phyloP scores from a whole-genome alignment of 352 stramenopile genomes.

The Phytophthora aleatoria region DNA sequence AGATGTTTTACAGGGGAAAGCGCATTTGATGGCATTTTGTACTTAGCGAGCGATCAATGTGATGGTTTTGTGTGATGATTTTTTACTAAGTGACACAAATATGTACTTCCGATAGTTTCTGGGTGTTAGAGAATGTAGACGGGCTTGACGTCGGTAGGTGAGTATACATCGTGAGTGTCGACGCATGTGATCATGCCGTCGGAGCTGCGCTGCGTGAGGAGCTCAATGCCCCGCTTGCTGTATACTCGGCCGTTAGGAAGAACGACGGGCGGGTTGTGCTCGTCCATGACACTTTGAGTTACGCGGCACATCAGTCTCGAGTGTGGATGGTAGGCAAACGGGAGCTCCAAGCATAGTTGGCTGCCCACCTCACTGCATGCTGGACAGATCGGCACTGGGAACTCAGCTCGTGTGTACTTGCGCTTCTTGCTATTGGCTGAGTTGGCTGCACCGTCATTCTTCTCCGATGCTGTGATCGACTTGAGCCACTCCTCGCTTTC shows the following conservation, averaged over 20 bases:
- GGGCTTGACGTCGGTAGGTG: constrained; percentile 62
- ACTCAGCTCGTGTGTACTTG: constrained; percentile 32
- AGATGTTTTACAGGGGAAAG: constrained; percentile 11
- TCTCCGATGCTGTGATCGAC: constrained; percentile 38
- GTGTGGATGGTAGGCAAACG: constrained; percentile 84
- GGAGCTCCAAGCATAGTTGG: constrained; percentile 55
- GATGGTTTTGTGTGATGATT: constrained; percentile 11
- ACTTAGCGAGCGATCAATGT: constrained; percentile 18
- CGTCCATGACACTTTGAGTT: constrained; percentile 82
- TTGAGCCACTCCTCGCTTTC: constrained; percentile 38
- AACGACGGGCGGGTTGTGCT: constrained; percentile 82
- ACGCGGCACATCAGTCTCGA: constrained; percentile 83
- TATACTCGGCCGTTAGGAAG: constrained; percentile 87
- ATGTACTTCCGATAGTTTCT: constrained; percentile 6
- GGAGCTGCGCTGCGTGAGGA: constrained; percentile 48
- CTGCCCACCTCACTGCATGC: constrained; percentile 77
- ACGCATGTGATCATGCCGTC: constrained; percentile 73
- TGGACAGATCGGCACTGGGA: constrained; percentile 62
- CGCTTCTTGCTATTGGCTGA: constrained; percentile 31
- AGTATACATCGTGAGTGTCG: constrained; percentile 73
- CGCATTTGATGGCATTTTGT: constrained; percentile 27
- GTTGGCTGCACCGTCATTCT: constrained; percentile 25
- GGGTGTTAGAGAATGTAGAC: constrained; percentile 76
- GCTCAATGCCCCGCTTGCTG: constrained; percentile 73
- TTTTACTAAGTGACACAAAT: constrained; percentile 11